Evolutionary conservation across 441 rosid genomes (phyloP).

Genomic region (Manihot esculenta): DNA sequence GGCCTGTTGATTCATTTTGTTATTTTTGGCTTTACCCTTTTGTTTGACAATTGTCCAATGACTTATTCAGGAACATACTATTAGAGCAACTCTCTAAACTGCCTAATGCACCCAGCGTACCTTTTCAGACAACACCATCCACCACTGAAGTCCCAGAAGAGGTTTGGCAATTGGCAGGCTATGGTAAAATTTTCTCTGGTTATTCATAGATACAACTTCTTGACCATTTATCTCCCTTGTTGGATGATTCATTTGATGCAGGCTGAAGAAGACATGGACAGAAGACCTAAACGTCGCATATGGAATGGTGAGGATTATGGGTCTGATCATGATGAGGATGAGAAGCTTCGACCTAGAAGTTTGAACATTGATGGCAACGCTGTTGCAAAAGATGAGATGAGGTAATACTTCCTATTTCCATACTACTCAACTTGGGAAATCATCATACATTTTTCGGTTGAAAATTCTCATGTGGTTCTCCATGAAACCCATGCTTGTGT

Average conservation of each 20-base stretch:
- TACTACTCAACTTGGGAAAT: background rate
- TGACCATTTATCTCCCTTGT: background rate
- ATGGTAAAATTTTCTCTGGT: slow-evolving; percentile 14
- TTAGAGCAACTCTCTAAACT: slow-evolving; percentile 81
- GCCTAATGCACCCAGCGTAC: slow-evolving; percentile 86
- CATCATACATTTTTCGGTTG: background rate
- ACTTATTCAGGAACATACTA: slow-evolving; percentile 55
- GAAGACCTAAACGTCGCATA: slow-evolving; percentile 79
- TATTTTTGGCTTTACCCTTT: background rate
- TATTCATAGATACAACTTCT: slow-evolving; percentile 3
- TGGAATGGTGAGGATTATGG: slow-evolving; percentile 78
- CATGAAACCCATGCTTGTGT: background rate
- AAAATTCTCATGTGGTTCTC: background rate
- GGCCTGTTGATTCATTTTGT: background rate
- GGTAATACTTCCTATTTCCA: slow-evolving; percentile 29
- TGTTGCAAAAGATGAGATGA: slow-evolving; percentile 37
- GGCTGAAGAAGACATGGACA: slow-evolving; percentile 85
- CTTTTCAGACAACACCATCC: slow-evolving; percentile 75
- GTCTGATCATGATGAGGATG: slow-evolving; percentile 75
- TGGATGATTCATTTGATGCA: slow-evolving; percentile 30
- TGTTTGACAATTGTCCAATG: slow-evolving; percentile 7
- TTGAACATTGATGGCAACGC: slow-evolving; percentile 28
- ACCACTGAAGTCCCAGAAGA: slow-evolving; percentile 70
- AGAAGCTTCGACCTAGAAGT: slow-evolving; percentile 45
- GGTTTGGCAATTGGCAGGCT: slow-evolving; percentile 53